These are phyloP conservation scores for Paralagenidium karlingii DNA, from an alignment of 352 stramenopile genomes.

Conservation along the genomic window DNA sequence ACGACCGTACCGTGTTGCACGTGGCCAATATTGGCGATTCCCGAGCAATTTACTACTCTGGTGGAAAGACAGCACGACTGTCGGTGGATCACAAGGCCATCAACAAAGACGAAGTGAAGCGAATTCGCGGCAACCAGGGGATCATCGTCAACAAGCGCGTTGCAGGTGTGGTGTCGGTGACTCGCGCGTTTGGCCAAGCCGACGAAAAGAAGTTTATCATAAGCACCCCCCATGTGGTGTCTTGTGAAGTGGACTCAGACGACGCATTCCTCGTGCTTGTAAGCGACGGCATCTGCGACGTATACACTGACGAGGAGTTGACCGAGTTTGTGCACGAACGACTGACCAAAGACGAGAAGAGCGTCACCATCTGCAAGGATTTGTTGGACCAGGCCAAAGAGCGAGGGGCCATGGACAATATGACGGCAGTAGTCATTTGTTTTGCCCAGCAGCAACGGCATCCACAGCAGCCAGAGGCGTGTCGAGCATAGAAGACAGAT, in stretches of 20 bases:
- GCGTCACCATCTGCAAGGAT: conserved; percentile 40
- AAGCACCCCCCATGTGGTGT: conserved; percentile 40
- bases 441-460: conserved; percentile 17
- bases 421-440: conserved; percentile 67
- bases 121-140: conserved; percentile 55
- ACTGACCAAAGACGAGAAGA: conserved; percentile 26
- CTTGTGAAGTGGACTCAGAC: conserved; percentile 27
- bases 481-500: background rate
- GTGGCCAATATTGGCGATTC: conserved; percentile 74
- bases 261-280: conserved; percentile 63
- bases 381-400: conserved; percentile 56
- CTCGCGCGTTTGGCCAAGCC: conserved; percentile 56
- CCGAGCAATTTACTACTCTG: conserved; percentile 46
- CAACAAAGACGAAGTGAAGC: conserved; percentile 59
- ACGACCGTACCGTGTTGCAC: conserved; percentile 48
- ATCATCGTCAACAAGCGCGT: conserved; percentile 81
- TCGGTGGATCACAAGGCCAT: conserved; percentile 70
- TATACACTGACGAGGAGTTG: conserved; percentile 58
- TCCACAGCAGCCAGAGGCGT: background rate
- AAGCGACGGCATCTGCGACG: conserved; percentile 65
- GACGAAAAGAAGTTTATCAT: conserved; percentile 78
- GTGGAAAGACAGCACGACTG: conserved; percentile 32
- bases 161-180: conserved; percentile 53
- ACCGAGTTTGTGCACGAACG: conserved; percentile 41
- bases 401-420: conserved; percentile 68